Evolutionary conservation across 1,284 basidiomycete genomes (phyloP), one percentile per base, ranked within the genome.

Genomic region (Xerocomus minutiporus): DNA sequence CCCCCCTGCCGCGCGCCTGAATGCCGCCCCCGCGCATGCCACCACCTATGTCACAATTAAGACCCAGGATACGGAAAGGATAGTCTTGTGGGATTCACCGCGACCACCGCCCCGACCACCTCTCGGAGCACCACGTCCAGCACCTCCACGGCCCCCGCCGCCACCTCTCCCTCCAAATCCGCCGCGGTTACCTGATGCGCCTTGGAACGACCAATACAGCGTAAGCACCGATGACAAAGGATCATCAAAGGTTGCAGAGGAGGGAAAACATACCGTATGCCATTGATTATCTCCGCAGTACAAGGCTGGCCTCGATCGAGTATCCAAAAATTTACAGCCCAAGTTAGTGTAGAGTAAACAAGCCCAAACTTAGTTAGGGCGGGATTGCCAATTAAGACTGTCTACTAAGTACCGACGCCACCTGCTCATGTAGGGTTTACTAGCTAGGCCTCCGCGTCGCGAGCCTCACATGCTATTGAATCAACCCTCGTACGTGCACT

Each of bases 121-220:
- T 58, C 75, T 74, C 54, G 75, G 72, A 45, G 72, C 77, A 54
- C 80, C 82, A 70, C 67, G 63, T 55, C 68, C 67, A 60, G 20
- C 64, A 17, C 71, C 68, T 29, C 73, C 65, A 26, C 71, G 61
- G 8, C 41, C 41, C 5, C 74, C 63, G 15, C 73, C 63, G 25
- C 71, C 61, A 28, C 69, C 67, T 46, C 71, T 55, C 3, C 76
- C 61, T 29, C 61, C 72, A 66, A 79, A 80, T 59, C 79, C 80
- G 48, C 80, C 80, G 54, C 80, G 78, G 57, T 77, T 76, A 52
- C 79, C 79, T 63, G 79, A 73, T 72, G 69, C 74, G 62, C 79
- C 79, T 80, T 35, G n/a, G 13, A 36, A 23, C 5, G 8, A n/a
- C 32, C 29, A 12, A 40, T n/a, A 7, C 1, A 9, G 13, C 29